Conservation (phyloP, 257 asterid species). For the Echium plantagineum region DNA sequence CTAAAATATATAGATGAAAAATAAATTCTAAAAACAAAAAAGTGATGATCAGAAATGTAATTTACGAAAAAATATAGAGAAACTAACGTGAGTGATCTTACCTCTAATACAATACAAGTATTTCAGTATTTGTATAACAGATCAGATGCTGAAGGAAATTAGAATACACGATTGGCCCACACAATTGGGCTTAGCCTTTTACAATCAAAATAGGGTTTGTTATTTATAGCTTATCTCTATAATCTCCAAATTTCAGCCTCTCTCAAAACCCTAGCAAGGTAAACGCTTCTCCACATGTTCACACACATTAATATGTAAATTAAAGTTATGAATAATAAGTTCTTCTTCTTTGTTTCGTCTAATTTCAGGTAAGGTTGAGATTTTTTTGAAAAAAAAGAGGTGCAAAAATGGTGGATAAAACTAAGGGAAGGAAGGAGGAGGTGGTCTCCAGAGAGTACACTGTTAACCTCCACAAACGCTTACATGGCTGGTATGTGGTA, state of each 20-base stretch:
- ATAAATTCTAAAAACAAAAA: no score
- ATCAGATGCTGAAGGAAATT: no score
- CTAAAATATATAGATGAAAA: no score
- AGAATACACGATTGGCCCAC: no score
- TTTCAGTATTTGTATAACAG: no score
- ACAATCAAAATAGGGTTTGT: neutral
- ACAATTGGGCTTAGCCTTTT: neutral
- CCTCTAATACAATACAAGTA: no score
- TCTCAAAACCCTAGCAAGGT: neutral
- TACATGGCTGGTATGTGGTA: conserved; percentile 3
- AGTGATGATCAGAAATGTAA: no score
- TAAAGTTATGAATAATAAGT: no score
- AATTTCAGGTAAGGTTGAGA: neutral
- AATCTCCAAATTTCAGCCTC: neutral
- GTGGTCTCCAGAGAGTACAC: conserved; percentile 4
- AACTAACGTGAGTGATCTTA: no score
- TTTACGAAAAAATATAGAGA: no score
- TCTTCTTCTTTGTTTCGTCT: no score
- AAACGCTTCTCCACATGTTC: neutral
- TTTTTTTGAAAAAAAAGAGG: neutral
- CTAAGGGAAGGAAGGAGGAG: neutral
- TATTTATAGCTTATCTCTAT: neutral
- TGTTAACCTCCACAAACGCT: neutral
- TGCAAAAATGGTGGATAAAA: neutral
- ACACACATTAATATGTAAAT: neutral